Conservation (phyloP, 805 yeast genomes). For the Metschnikowia noctiluminum region DNA sequence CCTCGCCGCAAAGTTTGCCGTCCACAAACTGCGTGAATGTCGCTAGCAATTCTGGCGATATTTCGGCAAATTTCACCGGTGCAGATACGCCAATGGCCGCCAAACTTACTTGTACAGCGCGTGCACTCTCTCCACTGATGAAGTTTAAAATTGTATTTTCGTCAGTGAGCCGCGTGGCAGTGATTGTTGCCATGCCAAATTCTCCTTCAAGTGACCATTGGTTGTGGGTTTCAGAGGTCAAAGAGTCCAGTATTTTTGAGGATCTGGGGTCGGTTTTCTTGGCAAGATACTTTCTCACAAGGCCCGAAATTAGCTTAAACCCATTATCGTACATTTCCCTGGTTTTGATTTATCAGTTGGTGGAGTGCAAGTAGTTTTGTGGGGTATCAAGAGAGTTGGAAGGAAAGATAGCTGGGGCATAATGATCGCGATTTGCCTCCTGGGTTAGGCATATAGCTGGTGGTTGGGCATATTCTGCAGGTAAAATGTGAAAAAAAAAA, state of each 20-base stretch:
- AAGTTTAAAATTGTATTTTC: conserved; percentile 4
- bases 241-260: not conserved
- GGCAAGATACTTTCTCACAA: conserved; percentile 3
- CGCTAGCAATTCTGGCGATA: not conserved
- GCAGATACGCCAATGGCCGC: conserved; percentile 1
- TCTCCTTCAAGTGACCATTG: conserved; percentile 3
- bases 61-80: not conserved
- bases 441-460: no score
- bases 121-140: conserved; percentile 1
- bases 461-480: no score
- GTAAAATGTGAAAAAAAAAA: no score
- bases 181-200: not conserved
- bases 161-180: conserved; percentile 5
- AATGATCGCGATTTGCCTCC: not conserved
- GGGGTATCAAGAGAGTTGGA: not conserved
- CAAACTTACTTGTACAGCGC: conserved; percentile 4
- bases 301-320: conserved; percentile 3
- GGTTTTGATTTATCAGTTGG: not conserved
- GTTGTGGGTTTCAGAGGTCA: conserved; percentile 1
- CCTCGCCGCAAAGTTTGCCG: conserved; percentile 1
- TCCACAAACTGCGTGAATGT: not conserved
- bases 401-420: no score
- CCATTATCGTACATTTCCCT: not conserved
- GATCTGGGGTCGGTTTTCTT: not conserved
- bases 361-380: not conserved